Base-by-base conservation (phyloP, 2,329 filamentous ascomycete genomes). In the Colletotrichum lini region DNA sequence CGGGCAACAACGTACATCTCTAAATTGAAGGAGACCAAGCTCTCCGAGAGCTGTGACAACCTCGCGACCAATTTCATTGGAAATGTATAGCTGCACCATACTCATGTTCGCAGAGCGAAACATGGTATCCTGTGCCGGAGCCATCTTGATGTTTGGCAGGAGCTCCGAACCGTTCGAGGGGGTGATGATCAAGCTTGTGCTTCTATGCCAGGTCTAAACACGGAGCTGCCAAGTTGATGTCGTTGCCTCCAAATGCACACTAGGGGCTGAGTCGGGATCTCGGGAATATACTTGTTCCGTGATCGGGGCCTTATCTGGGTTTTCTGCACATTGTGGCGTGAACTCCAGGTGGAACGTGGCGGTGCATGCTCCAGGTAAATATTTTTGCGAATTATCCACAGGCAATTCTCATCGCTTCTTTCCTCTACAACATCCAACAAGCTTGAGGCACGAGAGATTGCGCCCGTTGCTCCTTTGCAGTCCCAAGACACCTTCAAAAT, bases 101-200 rank as follows among this genome's bases (percentile, higher is more conserved):
- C 95, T 98, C 96, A 99, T 99, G 84, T 98, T 94, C 94, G 95
- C 94, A 82, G 96, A 99, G 90, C 97, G 96, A 92, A 99, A 98
- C 87, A 98, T 94, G 84, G 95, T 98, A 86, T 98, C 95, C 86
- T 94, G 85, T 82, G 86, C 84, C 76, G 88, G 86, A 83, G 89
- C 90, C 91, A 92, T 93, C 75, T 75, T 83, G 80, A 73, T 75
- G 67, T 30, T 70, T 73, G 73, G 53, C 61, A 65, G 70, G 45
- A 70, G 74, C 74, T 74, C 75, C 75, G 58, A 66, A 53, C 72
- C 57, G 69, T 67, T 53, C 54, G 30, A 63, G 61, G 60, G 60
- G 70, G 53, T 72, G 35, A 45, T 47, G 61, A 58, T 69, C 52
- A 67, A 73, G 73, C 73, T 74, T 69, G 70, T 38, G 35, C 35